phyloP scores from a whole-genome alignment of 2,329 filamentous ascomycete genomes.

The Fusarium euwallaceae region DNA sequence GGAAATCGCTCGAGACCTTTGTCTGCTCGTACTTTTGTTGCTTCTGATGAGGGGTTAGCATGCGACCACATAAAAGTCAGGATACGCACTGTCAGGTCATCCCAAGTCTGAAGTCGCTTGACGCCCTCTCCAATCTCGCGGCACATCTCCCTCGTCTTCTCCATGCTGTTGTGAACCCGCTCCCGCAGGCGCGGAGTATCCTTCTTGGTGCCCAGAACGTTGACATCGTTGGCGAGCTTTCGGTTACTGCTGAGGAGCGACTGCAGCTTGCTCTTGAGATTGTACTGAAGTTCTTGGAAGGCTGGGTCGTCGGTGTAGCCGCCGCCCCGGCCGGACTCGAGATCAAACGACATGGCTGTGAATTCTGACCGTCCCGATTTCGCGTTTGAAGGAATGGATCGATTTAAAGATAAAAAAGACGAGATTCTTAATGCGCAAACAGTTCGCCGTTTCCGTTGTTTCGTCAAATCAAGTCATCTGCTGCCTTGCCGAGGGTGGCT shows the following conservation, averaged over 20 bases:
- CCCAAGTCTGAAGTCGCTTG: conserved; percentile 91
- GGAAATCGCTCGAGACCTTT: conserved; percentile 94
- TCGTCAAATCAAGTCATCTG: conserved; percentile 40
- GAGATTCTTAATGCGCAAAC: conserved; percentile 7
- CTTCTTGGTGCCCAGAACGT: conserved; percentile 87
- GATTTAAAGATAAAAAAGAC: conserved; percentile 9
- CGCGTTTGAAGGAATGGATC: conserved; percentile 3
- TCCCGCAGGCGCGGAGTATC: conserved; percentile 94
- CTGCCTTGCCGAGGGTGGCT: conserved; percentile 44
- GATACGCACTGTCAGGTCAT: conserved; percentile 78
- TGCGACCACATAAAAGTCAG: conserved; percentile 14
- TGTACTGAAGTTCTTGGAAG: conserved; percentile 85
- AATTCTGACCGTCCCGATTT: conserved; percentile 3
- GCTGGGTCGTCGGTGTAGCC: conserved; percentile 94
- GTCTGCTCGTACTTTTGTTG: conserved; percentile 97
- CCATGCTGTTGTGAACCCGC: conserved; percentile 86
- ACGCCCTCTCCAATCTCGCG: conserved; percentile 93
- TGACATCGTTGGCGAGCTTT: conserved; percentile 85
- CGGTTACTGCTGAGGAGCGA: conserved; percentile 89
- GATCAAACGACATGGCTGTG: conserved; percentile 85
- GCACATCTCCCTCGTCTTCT: conserved; percentile 88
- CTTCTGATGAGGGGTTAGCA: conserved; percentile 67
- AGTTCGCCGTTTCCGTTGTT: conserved; percentile 15
- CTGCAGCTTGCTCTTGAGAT: conserved; percentile 90
- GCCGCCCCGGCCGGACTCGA: conserved; percentile 82